Evolutionary conservation across 2,329 filamentous ascomycete genomes (phyloP), one percentile per base, ranked within the genome.

Genomic region (Ophiocordyceps australis): DNA sequence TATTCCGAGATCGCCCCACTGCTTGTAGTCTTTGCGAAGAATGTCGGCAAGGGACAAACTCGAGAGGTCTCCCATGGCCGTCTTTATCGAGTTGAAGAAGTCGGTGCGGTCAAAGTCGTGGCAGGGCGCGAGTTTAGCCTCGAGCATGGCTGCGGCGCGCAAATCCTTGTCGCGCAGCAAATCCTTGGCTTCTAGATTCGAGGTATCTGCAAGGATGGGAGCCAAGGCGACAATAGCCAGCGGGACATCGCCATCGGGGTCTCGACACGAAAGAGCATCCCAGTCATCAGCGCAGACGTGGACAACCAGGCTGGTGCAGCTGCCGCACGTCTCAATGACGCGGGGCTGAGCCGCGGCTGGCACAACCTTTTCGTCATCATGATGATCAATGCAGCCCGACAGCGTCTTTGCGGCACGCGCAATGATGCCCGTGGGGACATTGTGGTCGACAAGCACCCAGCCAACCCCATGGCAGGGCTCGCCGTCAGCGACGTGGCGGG

Each of bases 371-470:
- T 89, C 80, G 33, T 89, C 79, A 1, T 65, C 71, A 43, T 89
- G 81, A 48, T 89, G 80, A 47, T 89, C 80, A 28, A 89, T 64
- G 34, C 74, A 74, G 4, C 74, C 76, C 5, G 59, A 49, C 1
- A 85, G 62, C 7, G 12, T 17, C n/a, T 15, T 21, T 10, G 26
- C 26, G 13, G 20, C 23, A 17, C 21, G 21, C 7, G 22, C 22
- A 11, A 86, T 52, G 10, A 49, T 39, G 0, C 77, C 76, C 5
- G 74, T 74, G 24, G 81, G 54, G 1, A 57, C 61, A 42, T 89
- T 89, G 55, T 89, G 81, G 49, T 89, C 80, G 4, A 89, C 77
- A 2, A 89, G 55, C 12, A 81, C 50, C 76, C 76, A 83, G 25
- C 54, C 56, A 2, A 75, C 74, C n/a, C n/a, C n/a, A n/a, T n/a